phyloP scores from a whole-genome alignment of 495 filamentous ascomycete genomes.

The Hyaloscypha variabilis region DNA sequence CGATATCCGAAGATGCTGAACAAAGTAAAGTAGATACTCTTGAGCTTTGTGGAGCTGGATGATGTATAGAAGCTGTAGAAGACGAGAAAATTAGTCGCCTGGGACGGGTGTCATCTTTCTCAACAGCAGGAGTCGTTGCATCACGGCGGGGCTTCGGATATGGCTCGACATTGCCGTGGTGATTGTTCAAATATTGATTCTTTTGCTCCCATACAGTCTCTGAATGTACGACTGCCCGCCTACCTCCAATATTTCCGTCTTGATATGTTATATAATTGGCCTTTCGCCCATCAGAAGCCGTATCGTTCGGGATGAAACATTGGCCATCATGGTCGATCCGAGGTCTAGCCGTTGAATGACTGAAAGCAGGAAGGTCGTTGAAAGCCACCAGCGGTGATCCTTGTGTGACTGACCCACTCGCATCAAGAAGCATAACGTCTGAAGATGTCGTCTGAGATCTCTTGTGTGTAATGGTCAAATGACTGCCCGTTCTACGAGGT shows the following conservation, averaged over 20 bases:
- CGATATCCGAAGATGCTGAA: conserved; percentile 13
- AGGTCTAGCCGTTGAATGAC: background rate
- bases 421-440: conserved; percentile 32
- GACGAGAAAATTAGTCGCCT: conserved; percentile 17
- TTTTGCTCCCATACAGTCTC: background rate
- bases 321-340: background rate
- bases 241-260: background rate
- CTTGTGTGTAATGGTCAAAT: background rate
- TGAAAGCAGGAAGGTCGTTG: background rate
- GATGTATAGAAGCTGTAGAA: conserved; percentile 23
- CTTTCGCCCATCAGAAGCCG: background rate
- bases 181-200: background rate
- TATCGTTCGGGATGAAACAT: background rate
- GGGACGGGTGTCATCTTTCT: background rate
- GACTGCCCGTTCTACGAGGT: conserved; percentile 3
- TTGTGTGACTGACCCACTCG: background rate
- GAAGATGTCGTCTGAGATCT: conserved; percentile 18
- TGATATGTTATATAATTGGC: background rate
- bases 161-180: background rate
- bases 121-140: background rate
- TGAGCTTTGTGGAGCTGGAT: conserved; percentile 25
- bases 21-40: conserved; percentile 17
- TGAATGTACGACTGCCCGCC: background rate
- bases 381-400: background rate
- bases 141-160: background rate